phyloP scores from a whole-genome alignment of 2,329 filamentous ascomycete genomes.

The Furcasterigmium furcatum region DNA sequence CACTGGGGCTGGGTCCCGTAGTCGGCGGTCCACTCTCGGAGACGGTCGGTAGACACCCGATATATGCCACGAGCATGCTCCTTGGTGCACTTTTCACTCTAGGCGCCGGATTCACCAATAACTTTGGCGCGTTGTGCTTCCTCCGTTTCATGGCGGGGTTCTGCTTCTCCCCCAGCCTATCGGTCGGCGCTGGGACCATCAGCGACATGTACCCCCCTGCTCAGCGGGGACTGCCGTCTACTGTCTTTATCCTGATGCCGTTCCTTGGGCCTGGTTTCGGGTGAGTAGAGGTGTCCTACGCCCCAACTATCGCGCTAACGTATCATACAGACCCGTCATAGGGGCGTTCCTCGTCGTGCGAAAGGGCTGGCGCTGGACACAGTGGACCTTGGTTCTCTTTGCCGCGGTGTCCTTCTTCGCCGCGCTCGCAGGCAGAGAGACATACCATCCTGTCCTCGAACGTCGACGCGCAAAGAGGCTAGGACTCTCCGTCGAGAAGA shows the following conservation, averaged over 20 bases:
- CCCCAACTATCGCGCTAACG: no score
- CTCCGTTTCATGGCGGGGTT: conserved; percentile 56
- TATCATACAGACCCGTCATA: conserved; percentile 45
- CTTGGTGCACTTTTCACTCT: conserved; percentile 53
- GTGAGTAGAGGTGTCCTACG: no score
- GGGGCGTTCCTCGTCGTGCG: conserved; percentile 43
- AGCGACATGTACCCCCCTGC: conserved; percentile 42
- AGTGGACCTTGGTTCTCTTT: conserved; percentile 39
- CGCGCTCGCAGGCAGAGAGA: conserved; percentile 42
- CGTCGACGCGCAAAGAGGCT: conserved; percentile 31
- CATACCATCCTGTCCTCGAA: conserved; percentile 50
- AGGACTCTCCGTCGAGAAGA: conserved; percentile 19
- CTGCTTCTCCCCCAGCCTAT: conserved; percentile 43
- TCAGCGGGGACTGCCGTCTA: conserved; percentile 37
- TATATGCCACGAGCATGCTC: conserved; percentile 44
- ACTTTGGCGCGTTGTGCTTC: conserved; percentile 46
- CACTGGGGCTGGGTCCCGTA: conserved; percentile 58
- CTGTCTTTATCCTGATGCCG: conserved; percentile 46
- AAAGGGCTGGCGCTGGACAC: conserved; percentile 51
- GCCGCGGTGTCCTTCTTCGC: conserved; percentile 31
- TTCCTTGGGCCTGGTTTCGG: conserved; percentile 50
- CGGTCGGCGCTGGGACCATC: conserved; percentile 46
- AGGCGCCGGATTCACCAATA: conserved; percentile 48
- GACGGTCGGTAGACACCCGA: conserved; percentile 47
- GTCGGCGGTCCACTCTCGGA: conserved; percentile 58